phyloP scores from a whole-genome alignment of 768 basidiomycete genomes.

The Glaciozyma martinii region DNA sequence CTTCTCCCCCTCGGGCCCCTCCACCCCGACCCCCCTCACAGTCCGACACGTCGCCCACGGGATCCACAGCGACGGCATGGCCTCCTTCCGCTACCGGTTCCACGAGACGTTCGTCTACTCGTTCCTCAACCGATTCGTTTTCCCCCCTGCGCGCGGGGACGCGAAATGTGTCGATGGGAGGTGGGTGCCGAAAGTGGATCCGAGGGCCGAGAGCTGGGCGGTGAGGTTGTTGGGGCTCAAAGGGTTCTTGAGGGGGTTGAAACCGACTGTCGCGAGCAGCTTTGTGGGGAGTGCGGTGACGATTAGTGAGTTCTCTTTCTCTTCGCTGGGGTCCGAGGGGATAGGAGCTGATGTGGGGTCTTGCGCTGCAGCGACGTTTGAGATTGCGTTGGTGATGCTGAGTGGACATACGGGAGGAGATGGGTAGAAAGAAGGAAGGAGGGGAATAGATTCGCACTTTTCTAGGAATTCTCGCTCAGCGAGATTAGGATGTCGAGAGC shows the following conservation, averaged over 20 bases:
- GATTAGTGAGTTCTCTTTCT: slow-evolving; percentile 18
- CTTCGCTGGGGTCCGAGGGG: not conserved
- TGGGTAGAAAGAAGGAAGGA: too few species aligned
- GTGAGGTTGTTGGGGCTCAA: slow-evolving; percentile 17
- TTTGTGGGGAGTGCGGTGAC: slow-evolving; percentile 32
- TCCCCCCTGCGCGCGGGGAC: not conserved
- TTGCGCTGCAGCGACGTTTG: not conserved
- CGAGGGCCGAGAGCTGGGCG: slow-evolving; percentile 28
- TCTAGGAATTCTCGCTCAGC: too few species aligned
- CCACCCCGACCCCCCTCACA: not conserved
- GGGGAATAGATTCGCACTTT: too few species aligned
- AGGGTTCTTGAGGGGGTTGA: slow-evolving; percentile 19
- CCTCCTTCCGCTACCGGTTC: slow-evolving; percentile 20
- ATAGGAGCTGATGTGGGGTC: not conserved
- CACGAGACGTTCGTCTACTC: slow-evolving; percentile 14
- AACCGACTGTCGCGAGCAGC: slow-evolving; percentile 26
- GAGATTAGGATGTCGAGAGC: too few species aligned
- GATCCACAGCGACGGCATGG: slow-evolving; percentile 24
- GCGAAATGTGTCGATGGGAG: not conserved
- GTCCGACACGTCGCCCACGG: slow-evolving; percentile 1
- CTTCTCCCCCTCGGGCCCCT: not conserved
- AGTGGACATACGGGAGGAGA: not conserved
- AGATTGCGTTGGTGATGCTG: not conserved
- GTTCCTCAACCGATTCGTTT: slow-evolving; percentile 10
- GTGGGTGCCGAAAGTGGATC: not conserved